Base-by-base conservation (phyloP, 2,329 filamentous ascomycete genomes). In the Decorospora gaudefroyi region DNA sequence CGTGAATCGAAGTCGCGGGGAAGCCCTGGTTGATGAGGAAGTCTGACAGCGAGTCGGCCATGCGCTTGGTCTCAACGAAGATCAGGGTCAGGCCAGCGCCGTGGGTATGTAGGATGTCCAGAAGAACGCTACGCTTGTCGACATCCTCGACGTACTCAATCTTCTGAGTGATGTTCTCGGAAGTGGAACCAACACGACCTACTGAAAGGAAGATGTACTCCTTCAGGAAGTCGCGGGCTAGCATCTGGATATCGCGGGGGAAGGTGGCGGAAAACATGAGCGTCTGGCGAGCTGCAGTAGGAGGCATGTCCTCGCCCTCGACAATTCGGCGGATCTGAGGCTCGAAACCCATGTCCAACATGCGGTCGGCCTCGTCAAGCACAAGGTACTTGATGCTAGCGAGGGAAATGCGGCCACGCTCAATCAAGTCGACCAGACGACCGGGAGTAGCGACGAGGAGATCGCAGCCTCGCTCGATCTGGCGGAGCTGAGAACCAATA, bases 341-440 rank as follows among this genome's bases (percentile, higher is more conserved):
- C 80, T 99, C 93, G 81, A 99, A 99, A 93, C 93, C 93, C 93
- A 99, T 99, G 82, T 99, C 93, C 81, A 99, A 82, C 93, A 99
- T 99, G 73, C 93, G 93, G 79, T 99, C 93, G 74, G 93, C 93
- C 83, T 99, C 93, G 65, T 99, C 93, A 42, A 99, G 88, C 64
- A 99, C 90, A 52, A 99, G 83, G 72, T 99, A 99, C 81, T 96
- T 97, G 82, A 99, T 99, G 82, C 96, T 96, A 74, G 86, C 84
- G 42, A 99, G 86, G 30, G 93, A 97, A 72, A 99, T 97, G 70
- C 92, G 90, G 68, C 93, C 93, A 80, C 93, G 90, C 81, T 97
- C 93, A 69, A 99, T 95, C 75, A 99, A 80, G 73, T 99, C 93
- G 68, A 97, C 91, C 59, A 99, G 82, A 85, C 93, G 89, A 75